Evolutionary conservation across 257 asterid genomes (phyloP).

Genomic region (Parsonsia alboflavescens): DNA sequence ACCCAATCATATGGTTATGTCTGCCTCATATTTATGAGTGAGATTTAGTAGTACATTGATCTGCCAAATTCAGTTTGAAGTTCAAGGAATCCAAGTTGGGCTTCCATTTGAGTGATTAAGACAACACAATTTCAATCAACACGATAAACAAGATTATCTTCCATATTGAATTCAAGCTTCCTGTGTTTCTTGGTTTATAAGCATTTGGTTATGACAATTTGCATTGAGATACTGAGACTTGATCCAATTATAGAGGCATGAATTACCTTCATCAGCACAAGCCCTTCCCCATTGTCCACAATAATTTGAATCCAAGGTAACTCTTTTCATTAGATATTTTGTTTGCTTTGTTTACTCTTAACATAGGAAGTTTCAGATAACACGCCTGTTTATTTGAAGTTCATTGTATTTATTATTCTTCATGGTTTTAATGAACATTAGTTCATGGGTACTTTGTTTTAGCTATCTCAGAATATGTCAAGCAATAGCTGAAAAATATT

Average conservation of each 20-base stretch:
- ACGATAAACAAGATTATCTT: not conserved
- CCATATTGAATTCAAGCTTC: not conserved
- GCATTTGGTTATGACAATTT: not conserved
- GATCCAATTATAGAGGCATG: slow-evolving; percentile 44
- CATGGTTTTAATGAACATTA: not conserved
- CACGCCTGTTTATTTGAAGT: not conserved
- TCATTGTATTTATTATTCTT: not conserved
- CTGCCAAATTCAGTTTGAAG: not conserved
- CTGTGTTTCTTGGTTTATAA: not conserved
- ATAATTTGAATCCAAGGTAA: slow-evolving; percentile 46
- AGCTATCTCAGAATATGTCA: not conserved
- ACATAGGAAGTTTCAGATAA: too few species aligned
- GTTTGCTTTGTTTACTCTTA: not conserved
- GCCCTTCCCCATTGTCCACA: slow-evolving; percentile 59
- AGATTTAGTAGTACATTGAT: not conserved
- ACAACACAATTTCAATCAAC: not conserved
- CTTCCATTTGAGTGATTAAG: not conserved
- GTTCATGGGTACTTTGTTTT: not conserved
- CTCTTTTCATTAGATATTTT: not conserved
- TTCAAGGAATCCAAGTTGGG: not conserved
- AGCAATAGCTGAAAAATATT: not conserved
- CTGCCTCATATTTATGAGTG: not conserved
- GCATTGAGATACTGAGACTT: not conserved
- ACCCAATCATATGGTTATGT: not conserved
- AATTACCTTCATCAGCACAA: slow-evolving; percentile 64